phyloP scores from a whole-genome alignment of 352 stramenopile species.

The Halophytophthora batemanensis region DNA sequence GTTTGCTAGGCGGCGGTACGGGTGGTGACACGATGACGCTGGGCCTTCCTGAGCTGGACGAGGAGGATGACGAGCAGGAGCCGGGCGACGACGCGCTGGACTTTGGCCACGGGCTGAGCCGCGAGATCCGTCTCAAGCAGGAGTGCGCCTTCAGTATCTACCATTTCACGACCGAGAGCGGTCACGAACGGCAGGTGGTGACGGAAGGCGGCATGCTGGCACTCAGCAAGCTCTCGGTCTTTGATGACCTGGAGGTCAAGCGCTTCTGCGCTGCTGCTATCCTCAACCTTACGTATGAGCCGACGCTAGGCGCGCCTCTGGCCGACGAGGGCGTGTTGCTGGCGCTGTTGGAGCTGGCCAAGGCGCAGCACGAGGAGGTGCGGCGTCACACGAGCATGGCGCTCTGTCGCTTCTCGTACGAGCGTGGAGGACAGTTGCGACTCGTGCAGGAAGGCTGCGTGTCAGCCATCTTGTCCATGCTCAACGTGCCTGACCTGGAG shows the following conservation, averaged over 20 bases:
- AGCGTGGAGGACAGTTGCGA: constrained; percentile 58
- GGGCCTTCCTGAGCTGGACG: constrained; percentile 47
- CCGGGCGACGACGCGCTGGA: constrained; percentile 36
- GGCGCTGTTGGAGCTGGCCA: constrained; percentile 70
- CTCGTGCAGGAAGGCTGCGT: constrained; percentile 82
- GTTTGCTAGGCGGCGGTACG: constrained; percentile 18
- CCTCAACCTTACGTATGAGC: constrained; percentile 70
- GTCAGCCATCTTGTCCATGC: constrained; percentile 81
- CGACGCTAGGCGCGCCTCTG: constrained; percentile 42
- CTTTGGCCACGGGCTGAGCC: constrained; percentile 24
- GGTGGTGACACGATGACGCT: constrained; percentile 14
- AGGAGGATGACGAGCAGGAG: constrained; percentile 49
- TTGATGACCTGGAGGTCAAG: constrained; percentile 83
- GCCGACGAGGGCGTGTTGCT: constrained; percentile 74
- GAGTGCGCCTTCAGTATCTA: constrained; percentile 83
- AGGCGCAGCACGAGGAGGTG: constrained; percentile 77
- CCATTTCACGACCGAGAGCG: constrained; percentile 61
- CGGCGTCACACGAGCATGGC: constrained; percentile 81
- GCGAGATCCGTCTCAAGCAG: constrained; percentile 73
- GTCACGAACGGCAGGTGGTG: constrained; percentile 78
- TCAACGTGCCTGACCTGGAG: constrained; percentile 74
- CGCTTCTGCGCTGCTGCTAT: constrained; percentile 80
- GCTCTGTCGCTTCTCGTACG: constrained; percentile 81
- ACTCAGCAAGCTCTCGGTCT: constrained; percentile 64
- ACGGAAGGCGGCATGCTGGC: constrained; percentile 69